Evolutionary conservation across 2,329 filamentous ascomycete species (phyloP).

Genomic region (Dothistroma septosporum): DNA sequence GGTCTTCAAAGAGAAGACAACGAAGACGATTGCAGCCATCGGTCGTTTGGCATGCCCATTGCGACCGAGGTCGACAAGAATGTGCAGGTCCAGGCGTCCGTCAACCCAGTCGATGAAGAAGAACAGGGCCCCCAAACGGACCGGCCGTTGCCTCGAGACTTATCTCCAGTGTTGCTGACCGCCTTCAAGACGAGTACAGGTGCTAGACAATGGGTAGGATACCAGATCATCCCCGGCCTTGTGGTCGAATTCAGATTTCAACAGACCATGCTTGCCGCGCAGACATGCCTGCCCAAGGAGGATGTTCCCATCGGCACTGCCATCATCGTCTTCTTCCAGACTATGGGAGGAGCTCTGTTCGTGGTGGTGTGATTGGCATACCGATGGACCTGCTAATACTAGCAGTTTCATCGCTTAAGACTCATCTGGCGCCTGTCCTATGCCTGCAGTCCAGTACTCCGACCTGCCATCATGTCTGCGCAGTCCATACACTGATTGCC

Average conservation of each 20-base stretch:
- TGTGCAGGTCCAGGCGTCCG: background rate
- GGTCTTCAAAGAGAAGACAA: background rate
- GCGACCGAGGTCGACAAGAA: background rate
- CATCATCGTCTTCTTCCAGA: constrained; percentile 54
- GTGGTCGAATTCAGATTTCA: constrained; percentile 48
- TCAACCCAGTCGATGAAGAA: background rate
- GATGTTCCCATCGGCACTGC: constrained; percentile 40
- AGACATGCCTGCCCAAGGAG: constrained; percentile 33
- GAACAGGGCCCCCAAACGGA: background rate
- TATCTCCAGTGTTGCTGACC: constrained; percentile 9
- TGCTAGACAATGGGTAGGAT: constrained; percentile 50
- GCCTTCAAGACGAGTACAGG: constrained; percentile 39
- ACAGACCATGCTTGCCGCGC: constrained; percentile 47
- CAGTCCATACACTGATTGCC: no score
- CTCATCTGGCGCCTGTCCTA: no score
- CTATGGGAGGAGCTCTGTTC: constrained; percentile 61
- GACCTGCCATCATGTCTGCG: no score
- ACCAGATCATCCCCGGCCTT: constrained; percentile 49
- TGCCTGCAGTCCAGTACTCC: no score
- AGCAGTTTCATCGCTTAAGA: no score
- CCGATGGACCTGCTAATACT: no score
- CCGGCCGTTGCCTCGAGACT: constrained; percentile 1
- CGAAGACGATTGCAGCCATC: background rate
- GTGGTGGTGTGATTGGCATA: constrained; percentile 35
- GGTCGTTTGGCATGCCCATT: background rate